Evolutionary conservation across 1,284 basidiomycete genomes (phyloP).

Genomic region (Cutaneotrichosporon sp.): DNA sequence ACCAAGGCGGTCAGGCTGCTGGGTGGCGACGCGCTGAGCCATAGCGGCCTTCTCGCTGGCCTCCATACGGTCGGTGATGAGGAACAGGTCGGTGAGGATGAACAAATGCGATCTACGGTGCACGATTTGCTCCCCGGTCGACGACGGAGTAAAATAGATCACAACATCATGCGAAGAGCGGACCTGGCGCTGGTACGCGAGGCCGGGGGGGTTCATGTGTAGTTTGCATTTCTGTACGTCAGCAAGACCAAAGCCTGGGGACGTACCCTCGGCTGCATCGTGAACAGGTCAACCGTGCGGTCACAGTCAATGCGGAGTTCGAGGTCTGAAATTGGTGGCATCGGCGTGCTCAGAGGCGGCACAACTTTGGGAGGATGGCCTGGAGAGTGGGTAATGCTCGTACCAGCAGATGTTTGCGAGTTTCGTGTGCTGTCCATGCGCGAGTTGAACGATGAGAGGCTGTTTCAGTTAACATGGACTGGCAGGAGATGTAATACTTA

Average conservation of each 20-base stretch:
- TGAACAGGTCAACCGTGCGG: constrained; percentile 87
- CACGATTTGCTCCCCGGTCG: constrained; percentile 69
- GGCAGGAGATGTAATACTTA: constrained; percentile 24
- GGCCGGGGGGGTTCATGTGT: constrained; percentile 78
- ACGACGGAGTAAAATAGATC: constrained; percentile 74
- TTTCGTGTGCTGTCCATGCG: constrained; percentile 42
- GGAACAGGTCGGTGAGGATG: constrained; percentile 86
- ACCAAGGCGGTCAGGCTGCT: constrained; percentile 50
- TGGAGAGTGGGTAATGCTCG: constrained; percentile 42
- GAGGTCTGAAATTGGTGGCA: constrained; percentile 67
- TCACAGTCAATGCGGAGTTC: constrained; percentile 77
- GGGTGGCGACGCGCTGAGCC: constrained; percentile 44
- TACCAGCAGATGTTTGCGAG: constrained; percentile 42
- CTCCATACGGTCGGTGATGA: constrained; percentile 80
- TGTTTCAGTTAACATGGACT: constrained; percentile 22
- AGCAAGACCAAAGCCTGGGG: not conserved
- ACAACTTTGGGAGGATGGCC: constrained; percentile 31
- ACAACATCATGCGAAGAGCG: constrained; percentile 72
- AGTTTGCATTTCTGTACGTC: constrained; percentile 73
- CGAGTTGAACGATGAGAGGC: constrained; percentile 49
- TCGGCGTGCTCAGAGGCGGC: constrained; percentile 22
- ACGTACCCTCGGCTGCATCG: constrained; percentile 86
- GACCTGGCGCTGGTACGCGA: constrained; percentile 78
- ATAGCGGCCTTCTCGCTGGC: constrained; percentile 60
- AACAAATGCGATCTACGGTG: constrained; percentile 80